A percentile compares a stretch with the other conserved stretches of the same genome.
Evolutionary conservation across 176 grass and related monocot species (phyloP).

Genomic region (Musa beccarii): DNA sequence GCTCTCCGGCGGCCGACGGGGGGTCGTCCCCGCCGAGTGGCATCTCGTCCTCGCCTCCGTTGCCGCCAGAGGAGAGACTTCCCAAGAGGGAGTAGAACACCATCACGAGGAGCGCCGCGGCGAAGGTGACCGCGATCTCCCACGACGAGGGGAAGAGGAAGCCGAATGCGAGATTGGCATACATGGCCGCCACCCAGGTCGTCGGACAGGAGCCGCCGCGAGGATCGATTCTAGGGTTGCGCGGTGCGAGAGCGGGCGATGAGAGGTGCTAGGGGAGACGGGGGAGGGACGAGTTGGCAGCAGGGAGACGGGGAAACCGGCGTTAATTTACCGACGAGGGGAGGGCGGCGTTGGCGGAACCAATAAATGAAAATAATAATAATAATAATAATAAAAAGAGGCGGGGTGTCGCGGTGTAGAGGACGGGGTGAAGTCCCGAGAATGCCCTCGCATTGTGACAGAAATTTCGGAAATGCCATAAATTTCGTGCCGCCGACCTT

Average conservation of each 20-base stretch:
- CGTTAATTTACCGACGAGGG: no score
- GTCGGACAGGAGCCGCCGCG: neutral
- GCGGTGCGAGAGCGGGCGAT: neutral
- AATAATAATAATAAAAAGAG: no score
- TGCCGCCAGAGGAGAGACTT: conserved; percentile 24
- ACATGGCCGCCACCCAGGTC: conserved; percentile 19
- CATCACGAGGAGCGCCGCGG: conserved; percentile 54
- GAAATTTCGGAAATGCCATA: no score
- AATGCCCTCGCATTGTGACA: no score
- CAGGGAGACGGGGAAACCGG: no score
- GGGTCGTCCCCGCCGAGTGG: neutral
- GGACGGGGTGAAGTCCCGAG: no score
- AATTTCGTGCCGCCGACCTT: no score
- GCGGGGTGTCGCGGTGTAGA: no score
- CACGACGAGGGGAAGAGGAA: conserved; percentile 74
- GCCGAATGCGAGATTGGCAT: neutral
- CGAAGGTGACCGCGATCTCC: conserved; percentile 83
- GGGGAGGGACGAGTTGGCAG: no score
- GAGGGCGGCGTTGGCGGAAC: no score
- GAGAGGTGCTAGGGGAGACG: no score
- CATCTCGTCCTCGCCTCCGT: neutral
- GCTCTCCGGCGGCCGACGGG: neutral
- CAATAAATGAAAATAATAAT: no score
- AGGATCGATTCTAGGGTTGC: neutral
- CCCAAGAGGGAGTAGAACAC: conserved; percentile 43